These are phyloP conservation scores for Mortierella sp. DNA, from an alignment of 371 early-diverging fungal species.

Conservation along the genomic window DNA sequence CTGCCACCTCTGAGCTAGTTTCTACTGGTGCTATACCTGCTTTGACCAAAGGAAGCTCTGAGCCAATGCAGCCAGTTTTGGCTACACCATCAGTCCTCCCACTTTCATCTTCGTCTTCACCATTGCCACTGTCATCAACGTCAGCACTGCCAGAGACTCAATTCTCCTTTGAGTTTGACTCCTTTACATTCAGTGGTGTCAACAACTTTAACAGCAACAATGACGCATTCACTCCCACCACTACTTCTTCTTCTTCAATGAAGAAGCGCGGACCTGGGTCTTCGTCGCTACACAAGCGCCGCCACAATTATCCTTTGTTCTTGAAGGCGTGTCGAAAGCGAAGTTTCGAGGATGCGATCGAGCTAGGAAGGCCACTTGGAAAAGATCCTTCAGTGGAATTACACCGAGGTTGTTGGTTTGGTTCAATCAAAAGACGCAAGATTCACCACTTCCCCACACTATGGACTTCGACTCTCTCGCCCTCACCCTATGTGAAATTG, in stretches of 20 bases:
- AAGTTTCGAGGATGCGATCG: slow-evolving; percentile 48
- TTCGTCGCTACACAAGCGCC: not conserved
- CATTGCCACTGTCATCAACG: slow-evolving; percentile 1
- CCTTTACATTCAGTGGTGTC: not conserved
- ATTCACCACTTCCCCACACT: slow-evolving; percentile 50
- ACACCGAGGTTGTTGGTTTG: slow-evolving; percentile 39
- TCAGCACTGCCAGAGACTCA: slow-evolving; percentile 1
- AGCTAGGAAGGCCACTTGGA: slow-evolving; percentile 36
- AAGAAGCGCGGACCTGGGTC: not conserved
- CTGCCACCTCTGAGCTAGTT: slow-evolving; percentile 38
- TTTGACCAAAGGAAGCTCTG: not conserved
- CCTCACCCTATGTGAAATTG: slow-evolving; percentile 43
- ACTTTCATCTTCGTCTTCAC: not conserved
- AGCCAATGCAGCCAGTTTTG: not conserved
- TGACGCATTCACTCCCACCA: not conserved
- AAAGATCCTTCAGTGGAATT: slow-evolving; percentile 10
- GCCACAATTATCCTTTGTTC: not conserved
- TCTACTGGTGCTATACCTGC: slow-evolving; percentile 16
- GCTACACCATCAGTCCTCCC: not conserved
- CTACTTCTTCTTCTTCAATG: too few species aligned
- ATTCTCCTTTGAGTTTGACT: not conserved
- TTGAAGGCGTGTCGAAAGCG: slow-evolving; percentile 32
- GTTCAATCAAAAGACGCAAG: slow-evolving; percentile 52
- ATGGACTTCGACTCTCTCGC: slow-evolving; percentile 50
- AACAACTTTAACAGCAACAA: not conserved